phyloP scores from a whole-genome alignment of 495 filamentous ascomycete genomes.

The Penicillium canariense region DNA sequence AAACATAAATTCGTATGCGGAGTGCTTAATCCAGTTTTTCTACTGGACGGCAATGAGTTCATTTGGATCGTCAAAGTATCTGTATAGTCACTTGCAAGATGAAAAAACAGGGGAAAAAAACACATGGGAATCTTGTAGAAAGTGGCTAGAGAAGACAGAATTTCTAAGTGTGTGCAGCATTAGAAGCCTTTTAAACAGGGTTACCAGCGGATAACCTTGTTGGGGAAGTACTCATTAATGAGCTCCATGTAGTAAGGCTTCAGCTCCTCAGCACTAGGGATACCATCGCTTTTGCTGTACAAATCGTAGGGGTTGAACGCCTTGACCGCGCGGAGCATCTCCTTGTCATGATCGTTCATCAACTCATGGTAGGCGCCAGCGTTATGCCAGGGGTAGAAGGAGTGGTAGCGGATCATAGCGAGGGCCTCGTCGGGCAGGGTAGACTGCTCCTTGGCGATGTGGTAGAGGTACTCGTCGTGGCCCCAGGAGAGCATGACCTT shows the following conservation, averaged over 20 bases:
- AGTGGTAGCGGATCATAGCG: conserved; percentile 88
- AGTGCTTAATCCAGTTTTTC: background rate
- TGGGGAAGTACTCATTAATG: conserved; percentile 82
- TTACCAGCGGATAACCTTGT: conserved; percentile 75
- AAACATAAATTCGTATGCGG: background rate
- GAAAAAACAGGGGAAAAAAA: conserved; percentile 1
- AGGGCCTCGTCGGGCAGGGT: conserved; percentile 75
- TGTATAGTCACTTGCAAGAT: conserved; percentile 1
- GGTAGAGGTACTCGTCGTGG: conserved; percentile 89
- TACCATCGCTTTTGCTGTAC: conserved; percentile 86
- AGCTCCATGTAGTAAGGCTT: conserved; percentile 80
- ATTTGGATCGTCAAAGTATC: background rate
- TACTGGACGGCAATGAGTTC: background rate
- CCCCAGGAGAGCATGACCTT: conserved; percentile 90
- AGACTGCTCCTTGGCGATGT: conserved; percentile 75
- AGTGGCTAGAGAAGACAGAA: background rate
- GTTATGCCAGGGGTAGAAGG: conserved; percentile 87
- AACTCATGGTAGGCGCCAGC: conserved; percentile 73
- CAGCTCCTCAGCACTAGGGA: conserved; percentile 65
- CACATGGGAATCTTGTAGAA: conserved; percentile 19
- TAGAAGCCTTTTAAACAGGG: conserved; percentile 2
- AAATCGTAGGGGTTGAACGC: conserved; percentile 91
- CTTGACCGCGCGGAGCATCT: conserved; percentile 73
- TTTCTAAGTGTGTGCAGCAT: conserved; percentile 1
- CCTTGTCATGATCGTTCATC: conserved; percentile 77